Base-by-base conservation (phyloP, 345 rosid species). In the Firmiana major region DNA sequence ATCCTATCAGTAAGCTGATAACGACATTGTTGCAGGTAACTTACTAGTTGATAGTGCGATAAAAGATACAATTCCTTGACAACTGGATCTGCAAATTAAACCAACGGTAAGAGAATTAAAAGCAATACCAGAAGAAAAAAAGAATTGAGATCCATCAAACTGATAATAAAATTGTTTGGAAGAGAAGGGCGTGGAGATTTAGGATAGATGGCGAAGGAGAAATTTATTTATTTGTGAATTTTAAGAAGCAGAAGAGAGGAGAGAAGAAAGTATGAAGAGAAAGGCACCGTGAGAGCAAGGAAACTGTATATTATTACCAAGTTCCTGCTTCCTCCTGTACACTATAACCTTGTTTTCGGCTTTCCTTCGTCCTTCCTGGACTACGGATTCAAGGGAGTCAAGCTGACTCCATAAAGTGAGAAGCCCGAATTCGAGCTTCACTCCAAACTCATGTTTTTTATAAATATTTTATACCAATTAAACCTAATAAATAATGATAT, bases 1-100 rank as follows among this genome's bases (percentile, higher is more conserved):
- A n/a, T n/a, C n/a, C n/a, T 65, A 77, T 80, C 83, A 78, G 84
- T 16, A 42, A 74, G 84, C 80, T 75, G 80, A 84, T 80, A 80
- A 75, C 34, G 81, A n/a, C 77, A 82, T 84, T 79, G 48, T 24
- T 78, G 58, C 48, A 42, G 60, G 49, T 46, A 60, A 40, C 40
- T 9, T 11, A 57, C 74, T 77, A 77, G 36, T 34, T 59, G 66
- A 72, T 73, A 13, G 16, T 71, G n/a, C 79, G 69, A 46, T 77
- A 70, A 71, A 75, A 77, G 38, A 79, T 69, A 63, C 79, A 77
- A 79, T 64, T 80, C 34, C 46, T 63, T 40, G 65, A 81, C 21
- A 73, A 75, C 70, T 79, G 77, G 74, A 76, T 76, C 80, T 63
- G 79, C 17, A 46, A 69, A 58, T 26, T 73, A 74, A 76, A 31